Conservation (phyloP, 768 basidiomycete species). For the Tremella fuciformis region DNA sequence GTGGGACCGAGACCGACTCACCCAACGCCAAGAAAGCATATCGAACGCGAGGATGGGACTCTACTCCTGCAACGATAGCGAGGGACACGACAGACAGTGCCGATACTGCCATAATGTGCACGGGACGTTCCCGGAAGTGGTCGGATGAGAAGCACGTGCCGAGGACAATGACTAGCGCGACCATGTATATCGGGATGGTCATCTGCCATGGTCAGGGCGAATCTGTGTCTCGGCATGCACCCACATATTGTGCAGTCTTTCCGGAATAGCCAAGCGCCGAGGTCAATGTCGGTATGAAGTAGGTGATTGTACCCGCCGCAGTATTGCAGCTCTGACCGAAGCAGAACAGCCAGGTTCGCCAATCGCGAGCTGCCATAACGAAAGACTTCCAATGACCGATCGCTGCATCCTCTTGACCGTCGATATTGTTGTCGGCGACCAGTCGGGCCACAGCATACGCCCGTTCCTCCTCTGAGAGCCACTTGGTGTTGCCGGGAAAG, state of each 20-base stretch:
- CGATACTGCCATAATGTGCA: constrained; percentile 29
- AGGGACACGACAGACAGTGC: constrained; percentile 32
- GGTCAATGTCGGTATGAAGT: constrained; percentile 31
- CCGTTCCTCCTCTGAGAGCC: constrained; percentile 43
- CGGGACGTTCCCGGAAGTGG: constrained; percentile 34
- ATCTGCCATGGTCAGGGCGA: constrained; percentile 9
- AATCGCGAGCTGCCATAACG: constrained; percentile 18
- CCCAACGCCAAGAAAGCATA: constrained; percentile 46
- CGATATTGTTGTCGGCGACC: constrained; percentile 15
- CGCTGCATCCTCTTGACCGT: constrained; percentile 12
- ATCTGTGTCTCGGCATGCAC: background rate
- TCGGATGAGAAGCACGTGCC: constrained; percentile 40
- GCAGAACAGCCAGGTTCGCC: constrained; percentile 19
- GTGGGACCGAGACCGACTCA: background rate
- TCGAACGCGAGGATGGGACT: constrained; percentile 25
- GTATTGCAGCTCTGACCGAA: constrained; percentile 18
- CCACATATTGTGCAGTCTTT: constrained; percentile 28
- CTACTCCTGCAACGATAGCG: constrained; percentile 31
- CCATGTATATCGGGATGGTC: constrained; percentile 12
- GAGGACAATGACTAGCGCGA: constrained; percentile 21
- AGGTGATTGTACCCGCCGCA: constrained; percentile 32
- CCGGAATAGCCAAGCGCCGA: constrained; percentile 26
- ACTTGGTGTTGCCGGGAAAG: constrained; percentile 37
- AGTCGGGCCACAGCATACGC: constrained; percentile 32
- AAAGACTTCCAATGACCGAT: constrained; percentile 12